Evolutionary conservation across 768 basidiomycete species (phyloP), one percentile per base, ranked within the genome.

Genomic region (Boletus rex-veris): DNA sequence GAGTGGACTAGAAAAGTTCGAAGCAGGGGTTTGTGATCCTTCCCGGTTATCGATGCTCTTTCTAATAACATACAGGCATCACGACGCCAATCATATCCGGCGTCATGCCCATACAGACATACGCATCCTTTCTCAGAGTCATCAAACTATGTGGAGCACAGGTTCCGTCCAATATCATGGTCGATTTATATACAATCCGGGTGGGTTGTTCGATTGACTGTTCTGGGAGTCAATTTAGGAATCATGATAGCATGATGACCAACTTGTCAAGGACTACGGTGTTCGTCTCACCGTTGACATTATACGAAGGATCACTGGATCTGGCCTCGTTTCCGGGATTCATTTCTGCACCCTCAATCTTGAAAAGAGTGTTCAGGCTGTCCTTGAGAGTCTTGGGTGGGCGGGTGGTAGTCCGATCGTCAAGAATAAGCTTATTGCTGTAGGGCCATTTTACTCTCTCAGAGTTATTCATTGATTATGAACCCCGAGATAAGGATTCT

Each of bases 271-370:
- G 68, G 88, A 93, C 47, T 98, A 90, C 61, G 97, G 97, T n/a
- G 84, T 98, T 30, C 74, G 79, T 21, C 78, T 98, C 5, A 90
- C 94, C 1, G 85, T 90, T 11, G 75, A 83, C 26, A 96, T 91
- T 80, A 87, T 98, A 61, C 71, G 67, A 55, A 80, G 73, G 43
- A 74, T 88, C 30, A 83, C 78, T 14, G 68, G 58, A 19, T 77
- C 80, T 55, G 83, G 83, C 14, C 76, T 76, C 19, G 74, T 92
- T 36, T 72, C 76, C 8, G 94, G 93, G 1, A 80, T 98, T 42
- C 94, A 98, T 69, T 87, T 99, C 64, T 98, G 93, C 68, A 99
- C 97, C 1, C 79, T 99, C 54, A 99, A 99, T 71, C 82, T 99
- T 10, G 97, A 99, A 69, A 96, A 92, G 76, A 96, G 93, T 61